Conservation (phyloP, 1,284 basidiomycete species). For the Sanghuangporus weigelae region DNA sequence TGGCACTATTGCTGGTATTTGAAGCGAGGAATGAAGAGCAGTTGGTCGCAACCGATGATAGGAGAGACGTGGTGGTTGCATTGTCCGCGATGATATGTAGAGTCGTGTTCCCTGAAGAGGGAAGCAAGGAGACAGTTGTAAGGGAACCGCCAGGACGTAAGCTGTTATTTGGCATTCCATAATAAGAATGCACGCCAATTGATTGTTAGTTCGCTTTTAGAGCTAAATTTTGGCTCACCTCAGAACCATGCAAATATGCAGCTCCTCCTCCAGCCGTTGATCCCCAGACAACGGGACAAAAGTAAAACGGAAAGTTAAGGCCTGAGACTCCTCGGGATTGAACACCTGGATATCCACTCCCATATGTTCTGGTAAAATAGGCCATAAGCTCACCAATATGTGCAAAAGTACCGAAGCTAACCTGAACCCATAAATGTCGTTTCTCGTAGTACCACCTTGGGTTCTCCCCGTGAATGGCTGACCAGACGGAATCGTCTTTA, state of each 20-base stretch:
- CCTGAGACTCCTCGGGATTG: constrained; percentile 36
- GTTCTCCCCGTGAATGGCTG: constrained; percentile 37
- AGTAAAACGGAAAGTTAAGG: constrained; percentile 48
- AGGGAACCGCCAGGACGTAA: constrained; percentile 56
- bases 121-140: constrained; percentile 43
- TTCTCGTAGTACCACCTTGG: constrained; percentile 36
- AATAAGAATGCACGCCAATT: constrained; percentile 33
- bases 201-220: not conserved
- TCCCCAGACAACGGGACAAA: constrained; percentile 54
- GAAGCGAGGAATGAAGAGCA: constrained; percentile 36
- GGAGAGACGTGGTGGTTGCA: constrained; percentile 45
- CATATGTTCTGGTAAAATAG: constrained; percentile 37
- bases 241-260: constrained; percentile 39
- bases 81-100: constrained; percentile 59
- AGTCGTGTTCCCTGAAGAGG: constrained; percentile 40
- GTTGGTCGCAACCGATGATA: constrained; percentile 39
- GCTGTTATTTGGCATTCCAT: constrained; percentile 45
- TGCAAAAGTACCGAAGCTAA: not conserved
- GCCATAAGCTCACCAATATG: too few species aligned
- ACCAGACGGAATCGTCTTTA: constrained; percentile 33
- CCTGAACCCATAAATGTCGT: constrained; percentile 33
- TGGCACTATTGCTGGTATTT: constrained; percentile 26
- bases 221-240: constrained; percentile 26
- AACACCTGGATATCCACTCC: constrained; percentile 51
- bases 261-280: not conserved